These are phyloP conservation scores for Tanacetum coccineum DNA, from an alignment of 129 eudicot genomes.

Conservation along the genomic window DNA sequence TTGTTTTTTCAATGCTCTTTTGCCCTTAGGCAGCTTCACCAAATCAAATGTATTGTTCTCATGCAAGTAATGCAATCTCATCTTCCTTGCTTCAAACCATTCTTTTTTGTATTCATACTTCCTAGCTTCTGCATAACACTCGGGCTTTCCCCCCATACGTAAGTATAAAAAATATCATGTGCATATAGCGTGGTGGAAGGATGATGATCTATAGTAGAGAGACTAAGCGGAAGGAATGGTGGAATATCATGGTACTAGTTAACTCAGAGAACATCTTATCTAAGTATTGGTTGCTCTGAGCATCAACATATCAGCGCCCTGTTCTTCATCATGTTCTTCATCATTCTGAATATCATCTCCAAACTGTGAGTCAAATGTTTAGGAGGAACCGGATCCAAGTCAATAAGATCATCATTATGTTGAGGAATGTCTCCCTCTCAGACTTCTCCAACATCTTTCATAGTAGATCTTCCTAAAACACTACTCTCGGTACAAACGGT, in stretches of 20 bases:
- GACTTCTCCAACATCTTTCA: constrained; percentile 8
- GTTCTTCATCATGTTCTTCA: not conserved
- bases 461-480: not conserved
- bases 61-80: too few species aligned
- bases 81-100: too few species aligned
- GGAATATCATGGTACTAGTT: not conserved
- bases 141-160: too few species aligned
- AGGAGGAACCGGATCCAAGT: not conserved
- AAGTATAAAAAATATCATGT: too few species aligned
- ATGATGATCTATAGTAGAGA: too few species aligned
- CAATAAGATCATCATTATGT: constrained; percentile 6
- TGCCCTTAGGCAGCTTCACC: too few species aligned
- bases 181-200: too few species aligned
- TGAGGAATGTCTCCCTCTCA: not conserved
- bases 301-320: not conserved
- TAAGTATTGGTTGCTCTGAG: not conserved
- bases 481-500: not conserved
- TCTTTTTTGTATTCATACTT: too few species aligned
- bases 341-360: not conserved
- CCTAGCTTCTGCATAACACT: too few species aligned
- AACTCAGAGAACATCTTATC: not conserved
- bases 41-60: too few species aligned
- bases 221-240: too few species aligned
- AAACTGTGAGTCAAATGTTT: not conserved
- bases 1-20: too few species aligned